Conservation (phyloP, 306 rosid genomes). For the Argentina anserina region DNA sequence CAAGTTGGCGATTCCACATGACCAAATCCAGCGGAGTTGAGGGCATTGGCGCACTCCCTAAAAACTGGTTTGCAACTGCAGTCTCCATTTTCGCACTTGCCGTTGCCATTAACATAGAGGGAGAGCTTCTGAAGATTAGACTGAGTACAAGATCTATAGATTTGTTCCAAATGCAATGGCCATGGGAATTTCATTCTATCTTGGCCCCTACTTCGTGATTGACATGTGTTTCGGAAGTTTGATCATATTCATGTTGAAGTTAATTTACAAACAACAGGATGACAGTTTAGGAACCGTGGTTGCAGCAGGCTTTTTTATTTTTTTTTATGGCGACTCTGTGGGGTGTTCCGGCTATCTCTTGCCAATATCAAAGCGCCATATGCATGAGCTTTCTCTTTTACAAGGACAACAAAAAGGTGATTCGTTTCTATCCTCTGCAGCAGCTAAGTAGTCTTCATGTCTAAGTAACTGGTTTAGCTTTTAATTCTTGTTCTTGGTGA, state of each 20-base stretch:
- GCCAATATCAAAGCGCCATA: neutral
- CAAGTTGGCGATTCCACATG: neutral
- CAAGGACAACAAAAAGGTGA: neutral
- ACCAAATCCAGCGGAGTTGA: neutral
- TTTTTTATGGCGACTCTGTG: neutral
- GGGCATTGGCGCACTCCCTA: neutral
- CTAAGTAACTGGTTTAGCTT: too few relatives aligned
- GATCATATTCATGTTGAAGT: neutral
- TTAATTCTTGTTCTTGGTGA: too few relatives aligned
- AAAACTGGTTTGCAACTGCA: neutral
- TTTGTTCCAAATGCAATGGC: neutral
- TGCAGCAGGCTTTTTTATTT: neutral
- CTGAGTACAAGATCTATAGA: neutral
- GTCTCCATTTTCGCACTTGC: neutral
- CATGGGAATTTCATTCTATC: neutral
- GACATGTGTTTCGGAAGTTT: neutral
- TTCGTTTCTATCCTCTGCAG: neutral
- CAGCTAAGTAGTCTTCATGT: too few relatives aligned
- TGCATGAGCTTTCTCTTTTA: neutral
- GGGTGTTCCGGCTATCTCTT: neutral
- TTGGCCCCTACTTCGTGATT: neutral
- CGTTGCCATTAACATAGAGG: neutral
- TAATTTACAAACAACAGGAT: neutral
- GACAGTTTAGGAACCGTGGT: neutral
- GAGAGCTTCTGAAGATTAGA: neutral